Evolutionary conservation across 495 filamentous ascomycete species (phyloP).

Genomic region (Glutinoglossum americanum): DNA sequence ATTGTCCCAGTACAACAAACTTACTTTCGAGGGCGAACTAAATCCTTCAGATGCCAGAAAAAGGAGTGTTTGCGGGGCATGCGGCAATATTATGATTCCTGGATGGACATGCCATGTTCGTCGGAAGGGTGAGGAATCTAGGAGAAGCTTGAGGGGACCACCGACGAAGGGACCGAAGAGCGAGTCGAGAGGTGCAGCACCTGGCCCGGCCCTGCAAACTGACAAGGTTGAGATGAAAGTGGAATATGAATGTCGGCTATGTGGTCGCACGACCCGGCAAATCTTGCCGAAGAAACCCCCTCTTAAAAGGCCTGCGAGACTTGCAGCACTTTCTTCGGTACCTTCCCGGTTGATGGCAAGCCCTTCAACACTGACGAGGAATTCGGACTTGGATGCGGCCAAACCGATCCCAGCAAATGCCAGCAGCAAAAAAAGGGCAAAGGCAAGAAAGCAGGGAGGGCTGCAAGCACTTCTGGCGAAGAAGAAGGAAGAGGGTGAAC

Average conservation of each 20-base stretch:
- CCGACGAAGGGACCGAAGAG: slow-evolving; percentile 3
- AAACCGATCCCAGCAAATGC: slow-evolving; percentile 20
- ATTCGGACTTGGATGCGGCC: neutral
- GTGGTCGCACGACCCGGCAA: slow-evolving; percentile 8
- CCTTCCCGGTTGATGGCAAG: neutral
- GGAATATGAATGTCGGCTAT: slow-evolving; percentile 10
- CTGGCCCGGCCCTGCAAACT: slow-evolving; percentile 2
- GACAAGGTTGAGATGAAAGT: slow-evolving; percentile 3
- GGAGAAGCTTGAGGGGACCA: slow-evolving; percentile 10
- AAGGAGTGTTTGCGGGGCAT: slow-evolving; percentile 27
- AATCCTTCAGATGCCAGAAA: slow-evolving; percentile 20
- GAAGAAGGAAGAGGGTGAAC: slow-evolving; percentile 20
- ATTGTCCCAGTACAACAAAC: slow-evolving; percentile 20
- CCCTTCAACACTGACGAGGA: neutral
- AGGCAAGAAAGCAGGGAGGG: slow-evolving; percentile 33
- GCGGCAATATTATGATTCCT: slow-evolving; percentile 25
- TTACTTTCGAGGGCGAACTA: slow-evolving; percentile 20
- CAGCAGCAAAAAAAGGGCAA: slow-evolving; percentile 37
- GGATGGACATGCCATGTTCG: slow-evolving; percentile 20
- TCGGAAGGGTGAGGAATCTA: slow-evolving; percentile 12
- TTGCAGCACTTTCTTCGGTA: neutral
- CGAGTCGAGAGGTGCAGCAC: neutral
- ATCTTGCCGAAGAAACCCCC: slow-evolving; percentile 1
- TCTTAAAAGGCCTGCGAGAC: neutral
- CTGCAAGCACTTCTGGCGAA: slow-evolving; percentile 35